Base-by-base conservation (phyloP, 176 grass and related monocot genomes). In the Dendrocalamus sinicus region DNA sequence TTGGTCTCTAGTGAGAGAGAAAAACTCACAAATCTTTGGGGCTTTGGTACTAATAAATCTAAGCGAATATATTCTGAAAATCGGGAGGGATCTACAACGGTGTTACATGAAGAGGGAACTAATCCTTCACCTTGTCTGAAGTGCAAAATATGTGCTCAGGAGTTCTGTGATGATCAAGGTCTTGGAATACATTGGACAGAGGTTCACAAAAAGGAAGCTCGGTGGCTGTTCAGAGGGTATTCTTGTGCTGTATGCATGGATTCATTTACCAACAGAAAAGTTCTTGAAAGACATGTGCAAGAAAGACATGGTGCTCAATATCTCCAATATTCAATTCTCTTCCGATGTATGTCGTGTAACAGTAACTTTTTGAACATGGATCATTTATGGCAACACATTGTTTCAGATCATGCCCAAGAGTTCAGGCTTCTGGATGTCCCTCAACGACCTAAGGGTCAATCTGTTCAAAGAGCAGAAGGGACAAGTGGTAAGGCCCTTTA, bases 191-290 rank as follows among this genome's bases (percentile, higher is more conserved):
- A 99, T 82, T 99, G 96, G 96, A 90, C 84, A 55, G 52, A 91
- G 59, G 88, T 92, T 39, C 96, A 99, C 88, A 96, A 92, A 81
- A 99, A 90, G 83, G 96, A 99, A 87, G 83, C 89, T 69, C 88
- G 96, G 64, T 96, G 90, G 90, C 88, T 99, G 35, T 99, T 96
- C 80, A 91, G 96, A 96, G 96, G 96, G 23, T 99, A 92, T 92
- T 91, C 96, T 72, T 99, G 96, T 90, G 93, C 91, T 76, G 88
- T 86, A 68, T 99, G 96, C 89, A 92, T 92, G 93, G 90, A 91
- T 23, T 89, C 93, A 76, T 99, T 96, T 91, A 91, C 90, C 35
- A 99, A 94, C 81, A 96, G 90, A 89, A 96, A 92, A 87, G 91
- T 94, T 80, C 86, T 96, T 66, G 93, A 94, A 90, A 91, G 87